phyloP scores from a whole-genome alignment of 441 rosid species.

The Pelargonium cotyledonis region DNA sequence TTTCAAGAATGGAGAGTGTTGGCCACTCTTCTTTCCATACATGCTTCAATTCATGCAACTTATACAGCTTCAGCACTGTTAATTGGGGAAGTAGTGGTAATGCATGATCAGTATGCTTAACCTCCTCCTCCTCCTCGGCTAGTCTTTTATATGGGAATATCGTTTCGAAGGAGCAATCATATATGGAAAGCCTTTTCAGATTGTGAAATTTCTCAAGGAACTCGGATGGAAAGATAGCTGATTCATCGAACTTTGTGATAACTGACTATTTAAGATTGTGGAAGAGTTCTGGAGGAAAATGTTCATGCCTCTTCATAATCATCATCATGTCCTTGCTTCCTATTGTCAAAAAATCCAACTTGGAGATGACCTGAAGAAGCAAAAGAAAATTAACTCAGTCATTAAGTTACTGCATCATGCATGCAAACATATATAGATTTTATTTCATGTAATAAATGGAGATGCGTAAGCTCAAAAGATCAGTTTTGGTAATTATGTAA shows the following conservation, averaged over 20 bases:
- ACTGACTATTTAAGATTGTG: conserved; percentile 12
- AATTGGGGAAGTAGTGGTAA: neutral
- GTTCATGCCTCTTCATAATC: conserved; percentile 6
- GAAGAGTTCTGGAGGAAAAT: conserved; percentile 9
- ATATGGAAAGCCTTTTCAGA: conserved; percentile 15
- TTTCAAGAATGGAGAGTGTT: conserved; percentile 8
- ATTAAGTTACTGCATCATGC: too few relatives aligned
- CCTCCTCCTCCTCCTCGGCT: conserved; percentile 1
- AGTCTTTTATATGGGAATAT: conserved; percentile 12
- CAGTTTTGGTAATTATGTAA: too few relatives aligned
- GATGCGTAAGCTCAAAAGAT: too few relatives aligned
- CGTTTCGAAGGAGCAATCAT: neutral
- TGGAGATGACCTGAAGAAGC: conserved; percentile 17
- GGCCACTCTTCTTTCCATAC: conserved; percentile 16
- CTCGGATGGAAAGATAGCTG: conserved; percentile 14
- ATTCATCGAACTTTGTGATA: conserved; percentile 12
- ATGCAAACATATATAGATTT: too few relatives aligned
- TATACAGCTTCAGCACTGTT: conserved; percentile 13
- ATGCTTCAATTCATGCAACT: conserved; percentile 12
- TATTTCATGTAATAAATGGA: too few relatives aligned
- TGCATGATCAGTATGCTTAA: neutral
- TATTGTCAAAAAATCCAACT: conserved; percentile 20
- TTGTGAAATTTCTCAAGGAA: conserved; percentile 16
- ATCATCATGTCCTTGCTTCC: conserved; percentile 9
- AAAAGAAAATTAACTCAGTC: too few relatives aligned